Evolutionary conservation across 2,329 filamentous ascomycete genomes (phyloP).

Genomic region (Colletotrichum sp.): DNA sequence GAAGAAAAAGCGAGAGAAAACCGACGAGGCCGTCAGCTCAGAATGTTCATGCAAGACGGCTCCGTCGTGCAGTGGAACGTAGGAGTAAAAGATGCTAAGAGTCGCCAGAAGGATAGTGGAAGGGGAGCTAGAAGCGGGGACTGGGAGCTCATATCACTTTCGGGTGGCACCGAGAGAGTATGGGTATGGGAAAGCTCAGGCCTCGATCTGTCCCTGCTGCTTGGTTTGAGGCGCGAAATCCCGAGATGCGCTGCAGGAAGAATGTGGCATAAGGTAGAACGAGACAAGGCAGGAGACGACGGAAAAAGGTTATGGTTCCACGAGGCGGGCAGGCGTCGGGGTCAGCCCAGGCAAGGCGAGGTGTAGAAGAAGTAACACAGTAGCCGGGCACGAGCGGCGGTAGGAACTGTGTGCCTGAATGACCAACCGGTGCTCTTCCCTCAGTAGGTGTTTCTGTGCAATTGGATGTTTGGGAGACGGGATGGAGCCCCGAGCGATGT

Average conservation of each 20-base stretch:
- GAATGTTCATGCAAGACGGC: neutral
- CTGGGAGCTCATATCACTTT: neutral
- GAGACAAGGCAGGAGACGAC: neutral
- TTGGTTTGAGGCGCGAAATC: neutral
- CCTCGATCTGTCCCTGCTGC: neutral
- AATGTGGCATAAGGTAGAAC: neutral
- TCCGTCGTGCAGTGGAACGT: neutral
- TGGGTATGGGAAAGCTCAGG: neutral
- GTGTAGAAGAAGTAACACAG: neutral
- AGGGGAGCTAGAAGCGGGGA: neutral
- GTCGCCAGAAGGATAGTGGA: neutral
- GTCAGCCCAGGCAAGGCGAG: neutral
- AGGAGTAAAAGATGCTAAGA: neutral
- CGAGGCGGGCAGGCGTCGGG: neutral
- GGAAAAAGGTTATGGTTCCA: neutral
- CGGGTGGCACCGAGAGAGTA: neutral
- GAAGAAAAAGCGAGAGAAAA: neutral
- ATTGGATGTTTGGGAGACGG: conserved; percentile 8
- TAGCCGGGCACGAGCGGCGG: neutral
- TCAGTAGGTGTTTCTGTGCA: neutral
- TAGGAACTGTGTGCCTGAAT: neutral
- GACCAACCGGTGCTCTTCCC: neutral
- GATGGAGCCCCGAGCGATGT: conserved; percentile 14
- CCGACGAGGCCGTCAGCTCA: neutral
- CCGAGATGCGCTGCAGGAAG: neutral